Base-by-base conservation (phyloP, 139 green algal genomes). In the Chlorella sp. region DNA sequence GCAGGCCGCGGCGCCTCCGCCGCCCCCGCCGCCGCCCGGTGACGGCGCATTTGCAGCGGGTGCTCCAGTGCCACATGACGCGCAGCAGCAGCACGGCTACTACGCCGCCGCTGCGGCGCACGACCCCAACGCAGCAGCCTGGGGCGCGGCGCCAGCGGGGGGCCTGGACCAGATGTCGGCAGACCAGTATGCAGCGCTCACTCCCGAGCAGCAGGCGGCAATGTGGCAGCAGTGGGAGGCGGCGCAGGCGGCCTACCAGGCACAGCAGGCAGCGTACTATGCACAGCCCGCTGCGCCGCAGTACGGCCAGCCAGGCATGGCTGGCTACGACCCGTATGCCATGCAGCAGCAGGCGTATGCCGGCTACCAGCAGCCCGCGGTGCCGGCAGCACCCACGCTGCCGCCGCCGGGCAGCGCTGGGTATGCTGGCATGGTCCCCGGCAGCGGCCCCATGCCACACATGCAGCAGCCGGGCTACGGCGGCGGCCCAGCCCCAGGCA, bases 201-300 rank as follows among this genome's bases (percentile, higher is more conserved):
- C 85, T 9, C 73, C 87, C 11, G 87, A 89, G 36, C 89, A 92
- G 85, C 89, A 92, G 81, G 85, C 85, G 26, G 73, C 82, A 1
- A 88, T 88, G 84, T 88, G 90, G 87, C 78, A 89, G 82, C 89
- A 92, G 85, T 92, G 87, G 82, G 79, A 89, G 67, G 76, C 76
- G 76, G 76, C 75, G 11, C 75, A 82, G 57, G 51, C 51, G 51
- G 51, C 51, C 51, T 60, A 60, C 51, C 51, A 60, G 51, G 75
- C 60, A 60, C 57, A 71, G 60, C 82, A 90, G 39, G 88, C 87
- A 11, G 38, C 21, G 9, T 81, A 87, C 71, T 75, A 83, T 39
- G 78, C 86, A 64, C 78, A 84, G 63, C 55, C 55, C 17, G 32
- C 32, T 11, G 38, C 26, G 30, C 11, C 36, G 57, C 57, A 51